A percentile compares a stretch with the other conserved stretches of the same genome.
phyloP scores from a whole-genome alignment of 2,329 filamentous ascomycete species.

The Pseudomassariella vexata region DNA sequence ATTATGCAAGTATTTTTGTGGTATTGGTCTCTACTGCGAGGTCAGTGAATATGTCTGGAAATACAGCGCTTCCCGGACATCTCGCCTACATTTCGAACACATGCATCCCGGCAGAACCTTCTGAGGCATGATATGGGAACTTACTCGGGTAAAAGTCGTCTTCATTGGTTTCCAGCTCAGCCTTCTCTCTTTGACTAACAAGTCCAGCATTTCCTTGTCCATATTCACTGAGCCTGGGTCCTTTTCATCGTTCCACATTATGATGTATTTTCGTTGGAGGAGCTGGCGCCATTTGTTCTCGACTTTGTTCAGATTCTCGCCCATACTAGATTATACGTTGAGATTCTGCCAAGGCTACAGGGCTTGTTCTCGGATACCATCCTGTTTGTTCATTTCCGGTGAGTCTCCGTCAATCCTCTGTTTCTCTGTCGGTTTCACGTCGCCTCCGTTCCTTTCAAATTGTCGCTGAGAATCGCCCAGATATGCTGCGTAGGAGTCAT shows the following conservation, averaged over 20 bases:
- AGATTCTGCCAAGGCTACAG: slow-evolving; percentile 23
- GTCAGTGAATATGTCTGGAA: too few relatives aligned
- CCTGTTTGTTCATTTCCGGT: neutral
- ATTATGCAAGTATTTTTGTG: slow-evolving; percentile 22
- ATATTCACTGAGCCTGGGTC: slow-evolving; percentile 16
- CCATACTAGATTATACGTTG: slow-evolving; percentile 27
- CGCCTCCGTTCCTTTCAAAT: neutral
- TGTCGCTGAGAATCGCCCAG: neutral
- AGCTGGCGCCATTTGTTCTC: slow-evolving; percentile 31
- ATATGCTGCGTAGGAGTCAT: slow-evolving; percentile 1
- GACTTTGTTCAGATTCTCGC: slow-evolving; percentile 28
- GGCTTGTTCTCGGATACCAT: neutral
- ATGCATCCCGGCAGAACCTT: too few relatives aligned
- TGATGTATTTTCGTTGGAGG: slow-evolving; percentile 27
- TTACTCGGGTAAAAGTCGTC: slow-evolving; percentile 25
- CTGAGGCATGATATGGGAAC: too few relatives aligned
- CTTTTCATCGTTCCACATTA: slow-evolving; percentile 17
- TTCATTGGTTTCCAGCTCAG: slow-evolving; percentile 22
- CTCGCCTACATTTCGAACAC: too few relatives aligned
- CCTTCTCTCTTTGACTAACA: slow-evolving; percentile 18
- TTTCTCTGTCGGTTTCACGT: neutral
- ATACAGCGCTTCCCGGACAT: too few relatives aligned
- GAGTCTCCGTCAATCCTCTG: neutral
- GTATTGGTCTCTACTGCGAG: slow-evolving; percentile 16
- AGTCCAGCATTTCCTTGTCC: slow-evolving; percentile 16